A percentile compares a stretch with the other conserved stretches of the same genome.
Evolutionary conservation across 1,139 yeast species (phyloP).

Genomic region (Yamadazyma spencermartinsiae): DNA sequence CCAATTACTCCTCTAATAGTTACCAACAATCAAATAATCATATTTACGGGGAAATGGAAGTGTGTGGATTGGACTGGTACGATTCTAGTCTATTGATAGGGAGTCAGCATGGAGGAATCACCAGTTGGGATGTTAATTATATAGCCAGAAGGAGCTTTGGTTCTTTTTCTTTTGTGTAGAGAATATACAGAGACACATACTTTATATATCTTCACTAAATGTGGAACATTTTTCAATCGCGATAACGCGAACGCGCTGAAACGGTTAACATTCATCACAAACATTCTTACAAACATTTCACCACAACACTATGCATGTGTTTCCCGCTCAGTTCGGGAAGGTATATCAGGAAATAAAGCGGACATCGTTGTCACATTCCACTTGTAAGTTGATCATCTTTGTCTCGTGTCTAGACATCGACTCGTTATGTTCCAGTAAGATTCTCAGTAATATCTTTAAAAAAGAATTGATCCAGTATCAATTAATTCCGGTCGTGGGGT

Average conservation of each 20-base stretch:
- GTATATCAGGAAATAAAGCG: conserved; percentile 61
- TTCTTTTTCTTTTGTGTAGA: conserved; percentile 16
- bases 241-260: neutral
- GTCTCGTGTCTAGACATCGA: conserved; percentile 92
- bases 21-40: conserved; percentile 35
- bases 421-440: conserved; percentile 86
- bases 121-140: conserved; percentile 44
- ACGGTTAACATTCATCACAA: too few relatives aligned
- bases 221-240: too few relatives aligned
- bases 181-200: neutral
- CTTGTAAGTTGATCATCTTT: conserved; percentile 84
- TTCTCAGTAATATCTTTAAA: conserved; percentile 68
- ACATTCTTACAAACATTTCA: conserved; percentile 3
- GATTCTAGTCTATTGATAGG: conserved; percentile 40
- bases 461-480: conserved; percentile 86
- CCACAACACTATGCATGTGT: conserved; percentile 52
- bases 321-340: conserved; percentile 57
- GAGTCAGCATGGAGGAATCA: conserved; percentile 45
- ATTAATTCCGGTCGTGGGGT: conserved; percentile 93
- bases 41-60: conserved; percentile 49
- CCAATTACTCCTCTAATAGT: conserved; percentile 17
- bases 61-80: conserved; percentile 44
- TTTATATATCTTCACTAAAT: too few relatives aligned
- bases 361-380: conserved; percentile 77
- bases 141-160: conserved; percentile 45